phyloP scores from a whole-genome alignment of 1,284 basidiomycete species.

The Paramarasmius palmivorus region DNA sequence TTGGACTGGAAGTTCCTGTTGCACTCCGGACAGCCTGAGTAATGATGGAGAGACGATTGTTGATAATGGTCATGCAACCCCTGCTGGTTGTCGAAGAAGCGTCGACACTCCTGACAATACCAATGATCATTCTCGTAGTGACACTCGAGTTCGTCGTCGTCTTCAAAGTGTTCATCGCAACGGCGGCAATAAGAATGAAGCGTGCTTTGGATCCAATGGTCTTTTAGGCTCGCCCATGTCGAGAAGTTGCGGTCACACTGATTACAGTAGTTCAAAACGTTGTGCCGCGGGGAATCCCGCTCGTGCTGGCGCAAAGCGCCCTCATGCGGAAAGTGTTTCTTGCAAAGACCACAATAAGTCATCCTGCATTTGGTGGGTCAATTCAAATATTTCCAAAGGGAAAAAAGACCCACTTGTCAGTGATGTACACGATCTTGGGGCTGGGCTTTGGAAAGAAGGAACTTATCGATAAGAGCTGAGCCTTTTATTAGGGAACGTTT shows the following conservation, averaged over 20 bases:
- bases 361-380: neutral
- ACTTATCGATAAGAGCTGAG: too few relatives aligned
- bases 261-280: slow-evolving; percentile 35
- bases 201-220: slow-evolving; percentile 41
- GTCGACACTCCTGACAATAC: slow-evolving; percentile 41
- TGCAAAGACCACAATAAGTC: slow-evolving; percentile 33
- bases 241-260: slow-evolving; percentile 37
- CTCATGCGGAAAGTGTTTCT: slow-evolving; percentile 25
- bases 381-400: too few relatives aligned
- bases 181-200: slow-evolving; percentile 42
- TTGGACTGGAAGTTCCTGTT: slow-evolving; percentile 39
- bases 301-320: slow-evolving; percentile 29
- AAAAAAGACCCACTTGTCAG: too few relatives aligned
- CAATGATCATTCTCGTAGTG: slow-evolving; percentile 38
- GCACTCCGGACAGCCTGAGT: slow-evolving; percentile 50
- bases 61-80: slow-evolving; percentile 49
- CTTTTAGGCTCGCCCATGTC: slow-evolving; percentile 26
- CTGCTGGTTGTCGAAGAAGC: slow-evolving; percentile 35
- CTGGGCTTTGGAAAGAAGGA: too few relatives aligned
- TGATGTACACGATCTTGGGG: too few relatives aligned
- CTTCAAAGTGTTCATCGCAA: slow-evolving; percentile 39
- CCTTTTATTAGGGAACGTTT: too few relatives aligned
- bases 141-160: slow-evolving; percentile 22
- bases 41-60: slow-evolving; percentile 40
- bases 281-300: slow-evolving; percentile 25